These are phyloP conservation scores for Clausena lansium DNA, from an alignment of 345 rosid species.

Conservation along the genomic window DNA sequence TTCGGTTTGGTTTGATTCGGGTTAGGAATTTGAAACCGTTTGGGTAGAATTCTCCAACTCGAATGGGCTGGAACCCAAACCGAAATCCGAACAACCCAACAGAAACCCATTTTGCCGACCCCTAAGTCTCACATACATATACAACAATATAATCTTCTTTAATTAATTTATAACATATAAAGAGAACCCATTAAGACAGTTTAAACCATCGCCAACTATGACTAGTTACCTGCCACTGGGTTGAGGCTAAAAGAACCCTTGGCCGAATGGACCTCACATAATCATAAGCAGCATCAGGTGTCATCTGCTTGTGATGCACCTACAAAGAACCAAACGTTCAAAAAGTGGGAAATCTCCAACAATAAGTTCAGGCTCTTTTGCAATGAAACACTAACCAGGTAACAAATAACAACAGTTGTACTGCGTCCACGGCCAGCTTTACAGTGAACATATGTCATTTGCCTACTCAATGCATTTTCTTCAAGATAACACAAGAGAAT, in stretches of 20 bases:
- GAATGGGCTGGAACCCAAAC: too few relatives aligned
- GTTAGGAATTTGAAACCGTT: too few relatives aligned
- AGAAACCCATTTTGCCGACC: too few relatives aligned
- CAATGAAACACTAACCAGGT: conserved; percentile 55
- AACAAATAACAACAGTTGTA: conserved; percentile 88
- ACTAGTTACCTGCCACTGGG: conserved; percentile 80
- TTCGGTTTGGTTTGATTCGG: too few relatives aligned
- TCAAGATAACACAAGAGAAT: conserved; percentile 18
- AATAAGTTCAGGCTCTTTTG: background rate
- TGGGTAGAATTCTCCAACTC: too few relatives aligned
- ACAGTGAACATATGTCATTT: conserved; percentile 89
- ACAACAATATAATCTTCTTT: background rate
- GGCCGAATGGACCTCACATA: conserved; percentile 82
- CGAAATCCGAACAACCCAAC: too few relatives aligned
- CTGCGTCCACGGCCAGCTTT: conserved; percentile 99
- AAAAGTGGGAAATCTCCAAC: background rate
- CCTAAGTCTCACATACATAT: background rate
- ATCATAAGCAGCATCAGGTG: conserved; percentile 76
- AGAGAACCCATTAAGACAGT: background rate
- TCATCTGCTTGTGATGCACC: conserved; percentile 86
- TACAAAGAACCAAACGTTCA: conserved; percentile 19
- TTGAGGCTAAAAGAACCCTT: conserved; percentile 81
- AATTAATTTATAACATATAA: background rate
- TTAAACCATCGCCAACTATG: background rate
- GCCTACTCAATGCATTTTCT: conserved; percentile 61